Base-by-base conservation (phyloP, 441 rosid genomes). In the Gossypium aridum region DNA sequence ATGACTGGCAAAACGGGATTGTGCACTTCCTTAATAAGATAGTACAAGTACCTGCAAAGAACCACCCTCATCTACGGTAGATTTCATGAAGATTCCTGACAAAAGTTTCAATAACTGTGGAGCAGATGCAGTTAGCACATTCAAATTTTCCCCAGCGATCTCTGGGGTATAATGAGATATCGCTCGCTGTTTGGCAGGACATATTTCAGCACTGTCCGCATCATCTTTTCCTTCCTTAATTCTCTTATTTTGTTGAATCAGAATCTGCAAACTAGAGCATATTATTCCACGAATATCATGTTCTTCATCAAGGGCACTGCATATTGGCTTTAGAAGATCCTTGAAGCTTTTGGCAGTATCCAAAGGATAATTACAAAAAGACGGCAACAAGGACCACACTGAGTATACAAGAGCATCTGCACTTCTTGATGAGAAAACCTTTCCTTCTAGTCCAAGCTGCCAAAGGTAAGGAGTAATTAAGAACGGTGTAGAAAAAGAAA, bases 301-400 rank as follows among this genome's bases (percentile, higher is more conserved):
- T 76, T 91, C 92, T 57, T 90, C 92, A 75, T 64, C 80, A 66
- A 95, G 91, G 74, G 85, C 89, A 78, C 55, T 78, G 53, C 87
- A 83, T 73, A 92, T 80, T 71, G 82, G 72, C 69, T 59, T 59
- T 79, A 85, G 77, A 54, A 93, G 87, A 78, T 88, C 93, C 76
- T 85, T 82, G 80, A 92, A 87, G 83, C 88, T 83, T 78, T 92
- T 90, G 80, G 90, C 86, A 37, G 95, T 93, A 79, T 95, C 97
- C 79, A 73, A 60, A 28, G 98, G 89, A 80, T 90, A 92, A 72
- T 90, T 89, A 87, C 97, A 91, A 88, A 93, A 95, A 7, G 98
- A 90, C 70, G 99, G 98, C 73, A 95, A 80, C 82, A 95, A 85
- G 51, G 98, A 90, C 97, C 99, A 93, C 73, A 95, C 63, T 28